A percentile compares a stretch with the other conserved stretches of the same genome.
phyloP scores from a whole-genome alignment of 2,329 filamentous ascomycete species.

The Gyromitra esculenta region DNA sequence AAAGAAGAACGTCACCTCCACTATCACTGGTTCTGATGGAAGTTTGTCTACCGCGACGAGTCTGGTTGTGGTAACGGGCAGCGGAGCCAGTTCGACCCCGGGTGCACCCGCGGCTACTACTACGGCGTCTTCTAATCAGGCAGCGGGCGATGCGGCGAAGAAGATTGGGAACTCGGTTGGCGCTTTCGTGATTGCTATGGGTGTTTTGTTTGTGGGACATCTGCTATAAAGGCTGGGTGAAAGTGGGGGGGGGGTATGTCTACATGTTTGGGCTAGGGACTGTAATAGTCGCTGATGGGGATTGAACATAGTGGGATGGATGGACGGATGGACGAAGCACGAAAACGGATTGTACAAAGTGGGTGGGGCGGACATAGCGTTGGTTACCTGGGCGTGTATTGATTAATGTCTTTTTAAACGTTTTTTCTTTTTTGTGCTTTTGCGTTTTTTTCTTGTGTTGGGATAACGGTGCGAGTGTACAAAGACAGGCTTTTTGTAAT shows the following conservation, averaged over 20 bases:
- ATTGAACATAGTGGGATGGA: not conserved
- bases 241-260: constrained; percentile 17
- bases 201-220: constrained; percentile 31
- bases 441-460: not conserved
- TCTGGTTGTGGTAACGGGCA: constrained; percentile 29
- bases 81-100: not conserved
- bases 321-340: not conserved
- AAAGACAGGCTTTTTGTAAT: constrained; percentile 33
- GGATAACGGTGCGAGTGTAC: constrained; percentile 24
- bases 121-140: not conserved
- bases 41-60: constrained; percentile 23
- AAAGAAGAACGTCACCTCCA: constrained; percentile 11
- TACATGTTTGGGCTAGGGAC: not conserved
- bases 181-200: constrained; percentile 36
- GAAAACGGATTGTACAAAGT: constrained; percentile 25
- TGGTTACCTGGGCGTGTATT: constrained; percentile 20
- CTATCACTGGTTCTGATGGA: constrained; percentile 20
- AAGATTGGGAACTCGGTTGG: constrained; percentile 33
- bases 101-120: not conserved
- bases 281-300: not conserved
- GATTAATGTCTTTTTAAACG: constrained; percentile 43
- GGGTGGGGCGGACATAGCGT: constrained; percentile 7
- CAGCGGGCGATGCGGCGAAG: constrained; percentile 22
- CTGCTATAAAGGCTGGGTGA: constrained; percentile 20
- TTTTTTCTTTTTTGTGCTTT: not conserved